Percentiles rank a stretch among this genome's conserved stretches.
Conservation (phyloP, 2,329 filamentous ascomycete genomes). For the Fusarium brevicatenulatum region DNA sequence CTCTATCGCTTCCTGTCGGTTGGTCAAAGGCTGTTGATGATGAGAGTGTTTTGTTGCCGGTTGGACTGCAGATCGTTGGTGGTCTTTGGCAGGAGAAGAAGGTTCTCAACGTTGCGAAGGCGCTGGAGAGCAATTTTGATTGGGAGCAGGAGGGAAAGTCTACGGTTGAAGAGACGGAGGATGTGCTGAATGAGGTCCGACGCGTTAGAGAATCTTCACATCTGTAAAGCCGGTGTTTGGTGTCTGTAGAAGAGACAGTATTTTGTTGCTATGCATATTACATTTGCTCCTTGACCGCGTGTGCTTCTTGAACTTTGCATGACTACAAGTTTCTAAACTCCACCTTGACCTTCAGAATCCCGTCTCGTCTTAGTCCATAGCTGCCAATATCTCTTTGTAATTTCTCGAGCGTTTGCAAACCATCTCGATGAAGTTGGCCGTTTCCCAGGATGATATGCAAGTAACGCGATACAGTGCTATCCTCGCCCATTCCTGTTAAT, state of each 20-base stretch:
- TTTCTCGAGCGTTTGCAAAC: too few relatives aligned
- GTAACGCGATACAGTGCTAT: fast-evolving
- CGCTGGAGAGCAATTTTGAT: constrained; percentile 58
- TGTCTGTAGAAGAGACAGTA: neutral
- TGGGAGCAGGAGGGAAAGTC: constrained; percentile 46
- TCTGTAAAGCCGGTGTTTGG: fast-evolving
- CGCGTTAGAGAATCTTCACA: neutral
- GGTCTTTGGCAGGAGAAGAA: constrained; percentile 61
- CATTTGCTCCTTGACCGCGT: too few relatives aligned
- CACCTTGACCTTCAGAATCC: neutral
- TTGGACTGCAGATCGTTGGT: constrained; percentile 66
- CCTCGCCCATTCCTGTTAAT: fast-evolving
- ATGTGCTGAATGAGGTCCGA: neutral
- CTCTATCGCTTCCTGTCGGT: constrained; percentile 62
- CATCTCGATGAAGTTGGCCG: too few relatives aligned
- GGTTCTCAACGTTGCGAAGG: constrained; percentile 56
- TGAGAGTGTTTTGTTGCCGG: constrained; percentile 56
- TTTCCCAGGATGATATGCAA: neutral
- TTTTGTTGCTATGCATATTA: neutral
- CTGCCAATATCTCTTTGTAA: fast-evolving
- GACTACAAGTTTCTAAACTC: neutral
- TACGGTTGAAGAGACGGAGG: neutral
- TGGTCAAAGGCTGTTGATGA: constrained; percentile 50
- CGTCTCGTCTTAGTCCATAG: fast-evolving
- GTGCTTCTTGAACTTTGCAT: neutral